phyloP scores from a whole-genome alignment of 2,329 filamentous ascomycete genomes.

The Pseudogymnoascus sp. region DNA sequence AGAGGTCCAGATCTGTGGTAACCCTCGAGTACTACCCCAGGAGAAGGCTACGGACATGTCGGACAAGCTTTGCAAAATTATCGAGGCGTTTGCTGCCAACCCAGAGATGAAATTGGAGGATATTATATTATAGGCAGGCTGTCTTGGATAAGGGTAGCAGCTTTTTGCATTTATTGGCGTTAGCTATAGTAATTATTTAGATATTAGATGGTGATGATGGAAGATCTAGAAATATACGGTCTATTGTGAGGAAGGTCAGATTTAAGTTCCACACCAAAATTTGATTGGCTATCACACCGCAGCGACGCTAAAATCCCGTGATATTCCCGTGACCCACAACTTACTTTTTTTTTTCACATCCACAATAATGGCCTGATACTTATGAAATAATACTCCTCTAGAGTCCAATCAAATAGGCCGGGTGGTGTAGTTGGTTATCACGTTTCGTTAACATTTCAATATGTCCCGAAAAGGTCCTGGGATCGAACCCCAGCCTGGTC shows the following conservation, averaged over 20 bases:
- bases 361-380: background rate
- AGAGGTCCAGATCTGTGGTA: background rate
- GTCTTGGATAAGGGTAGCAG: background rate
- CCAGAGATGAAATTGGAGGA: background rate
- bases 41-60: background rate
- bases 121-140: background rate
- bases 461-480: conserved; percentile 6
- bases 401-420: conserved; percentile 2
- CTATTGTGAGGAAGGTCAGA: background rate
- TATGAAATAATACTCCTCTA: background rate
- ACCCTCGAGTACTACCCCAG: background rate
- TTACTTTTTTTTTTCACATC: background rate
- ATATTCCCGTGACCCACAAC: conserved; percentile 5
- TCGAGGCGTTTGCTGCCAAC: background rate
- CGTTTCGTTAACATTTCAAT: conserved; percentile 5
- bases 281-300: background rate
- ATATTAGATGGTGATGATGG: background rate
- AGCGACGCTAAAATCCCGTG: background rate
- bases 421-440: conserved; percentile 8
- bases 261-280: background rate
- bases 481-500: conserved; percentile 8
- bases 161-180: background rate
- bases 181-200: background rate
- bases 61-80: background rate
- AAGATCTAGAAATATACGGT: background rate